Conservation (phyloP, 148 eudicot species). For the Fagopyrum homotropicum region DNA sequence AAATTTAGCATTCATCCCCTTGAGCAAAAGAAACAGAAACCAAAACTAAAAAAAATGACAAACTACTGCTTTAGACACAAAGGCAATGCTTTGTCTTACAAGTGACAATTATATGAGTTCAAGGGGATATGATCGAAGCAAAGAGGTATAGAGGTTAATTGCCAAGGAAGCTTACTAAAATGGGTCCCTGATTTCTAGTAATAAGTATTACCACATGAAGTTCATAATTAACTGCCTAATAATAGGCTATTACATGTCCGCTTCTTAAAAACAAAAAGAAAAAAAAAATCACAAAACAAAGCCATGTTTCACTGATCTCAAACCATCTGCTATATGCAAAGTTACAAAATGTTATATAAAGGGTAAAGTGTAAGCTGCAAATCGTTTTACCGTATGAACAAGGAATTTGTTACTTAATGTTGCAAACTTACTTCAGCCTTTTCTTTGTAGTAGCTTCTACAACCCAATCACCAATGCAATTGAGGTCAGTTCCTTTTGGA, state of each 20-base stretch:
- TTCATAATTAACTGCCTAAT: background rate
- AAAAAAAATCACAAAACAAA: background rate
- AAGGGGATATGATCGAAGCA: background rate
- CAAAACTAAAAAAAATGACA: background rate
- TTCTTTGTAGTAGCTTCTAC: constrained; percentile 85
- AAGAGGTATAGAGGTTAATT: background rate
- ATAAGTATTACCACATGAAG: background rate
- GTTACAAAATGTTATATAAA: background rate
- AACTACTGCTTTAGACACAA: background rate
- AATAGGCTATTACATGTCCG: background rate
- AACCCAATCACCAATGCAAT: constrained; percentile 94
- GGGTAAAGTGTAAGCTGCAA: background rate
- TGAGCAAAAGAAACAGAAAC: background rate
- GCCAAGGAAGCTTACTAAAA: constrained; percentile 1
- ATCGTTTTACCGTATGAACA: background rate
- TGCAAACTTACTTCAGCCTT: constrained; percentile 72
- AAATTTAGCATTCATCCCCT: background rate
- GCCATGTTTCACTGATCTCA: background rate
- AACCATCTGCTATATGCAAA: background rate
- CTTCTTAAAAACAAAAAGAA: background rate
- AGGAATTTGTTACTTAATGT: background rate
- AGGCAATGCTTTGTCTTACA: background rate
- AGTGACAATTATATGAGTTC: background rate
- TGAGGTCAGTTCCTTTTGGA: constrained; percentile 89
- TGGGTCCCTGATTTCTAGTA: background rate